Conservation (phyloP, 148 eudicot species). For the Rhododendron molle region DNA sequence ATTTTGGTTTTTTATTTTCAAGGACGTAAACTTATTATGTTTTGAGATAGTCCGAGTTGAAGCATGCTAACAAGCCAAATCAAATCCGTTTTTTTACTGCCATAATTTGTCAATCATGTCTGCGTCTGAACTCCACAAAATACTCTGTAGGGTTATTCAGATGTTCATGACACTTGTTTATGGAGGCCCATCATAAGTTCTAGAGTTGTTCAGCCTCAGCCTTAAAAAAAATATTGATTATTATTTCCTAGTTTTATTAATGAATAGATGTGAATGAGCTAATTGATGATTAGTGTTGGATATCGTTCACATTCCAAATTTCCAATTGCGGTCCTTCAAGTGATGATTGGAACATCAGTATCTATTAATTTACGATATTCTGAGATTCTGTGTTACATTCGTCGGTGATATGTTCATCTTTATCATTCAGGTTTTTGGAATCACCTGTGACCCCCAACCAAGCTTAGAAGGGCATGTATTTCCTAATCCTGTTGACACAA, state of each 20-base stretch:
- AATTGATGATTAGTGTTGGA: neutral
- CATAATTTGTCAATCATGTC: neutral
- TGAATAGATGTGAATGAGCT: neutral
- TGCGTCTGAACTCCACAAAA: neutral
- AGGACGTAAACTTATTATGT: neutral
- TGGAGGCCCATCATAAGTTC: neutral
- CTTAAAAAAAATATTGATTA: neutral
- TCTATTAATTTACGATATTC: neutral
- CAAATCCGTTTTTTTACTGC: neutral
- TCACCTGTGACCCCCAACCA: slow-evolving; percentile 66
- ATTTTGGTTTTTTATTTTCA: neutral
- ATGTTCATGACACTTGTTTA: neutral
- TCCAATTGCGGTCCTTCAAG: neutral
- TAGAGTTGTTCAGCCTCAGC: neutral
- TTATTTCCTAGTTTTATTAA: neutral
- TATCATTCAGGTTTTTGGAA: slow-evolving; percentile 72
- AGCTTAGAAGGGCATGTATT: slow-evolving; percentile 87
- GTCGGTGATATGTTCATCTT: neutral
- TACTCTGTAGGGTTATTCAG: neutral
- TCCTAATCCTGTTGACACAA: slow-evolving; percentile 84
- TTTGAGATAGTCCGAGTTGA: neutral
- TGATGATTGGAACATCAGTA: neutral
- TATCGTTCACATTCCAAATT: neutral
- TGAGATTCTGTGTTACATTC: neutral
- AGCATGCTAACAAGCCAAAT: neutral